Percentiles rank a stretch among this genome's conserved stretches.
Evolutionary conservation across 306 rosid genomes (phyloP).

Genomic region (Trifolium fragiferum): DNA sequence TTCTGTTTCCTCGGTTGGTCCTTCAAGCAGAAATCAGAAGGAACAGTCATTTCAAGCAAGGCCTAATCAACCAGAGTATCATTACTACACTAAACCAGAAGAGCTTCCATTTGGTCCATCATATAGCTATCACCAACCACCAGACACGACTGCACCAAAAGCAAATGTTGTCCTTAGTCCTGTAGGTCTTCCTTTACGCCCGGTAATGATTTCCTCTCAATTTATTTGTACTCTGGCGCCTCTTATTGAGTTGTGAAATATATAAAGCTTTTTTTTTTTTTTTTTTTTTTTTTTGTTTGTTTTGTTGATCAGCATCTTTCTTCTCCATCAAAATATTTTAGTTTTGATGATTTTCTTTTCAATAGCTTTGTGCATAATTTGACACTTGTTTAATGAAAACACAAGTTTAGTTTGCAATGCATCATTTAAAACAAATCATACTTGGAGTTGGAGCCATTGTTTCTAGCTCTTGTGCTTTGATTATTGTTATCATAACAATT

Average conservation of each 20-base stretch:
- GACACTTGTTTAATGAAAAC: constrained; percentile 29
- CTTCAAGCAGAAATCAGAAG: constrained; percentile 65
- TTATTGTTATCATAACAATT: constrained; percentile 20
- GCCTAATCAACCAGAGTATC: constrained; percentile 90
- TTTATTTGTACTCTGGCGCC: constrained; percentile 23
- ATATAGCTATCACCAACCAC: constrained; percentile 86
- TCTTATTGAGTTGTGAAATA: constrained; percentile 40
- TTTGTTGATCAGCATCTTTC: constrained; percentile 6
- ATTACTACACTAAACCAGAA: constrained; percentile 80
- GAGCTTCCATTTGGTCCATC: constrained; percentile 82
- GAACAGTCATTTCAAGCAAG: constrained; percentile 82
- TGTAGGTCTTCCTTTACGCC: constrained; percentile 88
- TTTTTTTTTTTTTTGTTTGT: too few species aligned
- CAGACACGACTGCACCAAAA: constrained; percentile 63
- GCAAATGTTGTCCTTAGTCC: constrained; percentile 63
- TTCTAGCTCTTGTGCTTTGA: constrained; percentile 14
- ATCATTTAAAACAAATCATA: constrained; percentile 4
- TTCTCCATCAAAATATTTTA: constrained; percentile 18
- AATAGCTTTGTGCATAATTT: constrained; percentile 27
- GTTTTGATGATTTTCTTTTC: constrained; percentile 20
- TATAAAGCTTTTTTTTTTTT: neutral
- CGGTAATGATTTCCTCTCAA: constrained; percentile 66
- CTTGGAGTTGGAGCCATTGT: constrained; percentile 29
- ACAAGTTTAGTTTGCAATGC: constrained; percentile 2
- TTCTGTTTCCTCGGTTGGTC: constrained; percentile 64